Evolutionary conservation across 2,329 filamentous ascomycete species (phyloP).

Genomic region (Cercospora canescens): DNA sequence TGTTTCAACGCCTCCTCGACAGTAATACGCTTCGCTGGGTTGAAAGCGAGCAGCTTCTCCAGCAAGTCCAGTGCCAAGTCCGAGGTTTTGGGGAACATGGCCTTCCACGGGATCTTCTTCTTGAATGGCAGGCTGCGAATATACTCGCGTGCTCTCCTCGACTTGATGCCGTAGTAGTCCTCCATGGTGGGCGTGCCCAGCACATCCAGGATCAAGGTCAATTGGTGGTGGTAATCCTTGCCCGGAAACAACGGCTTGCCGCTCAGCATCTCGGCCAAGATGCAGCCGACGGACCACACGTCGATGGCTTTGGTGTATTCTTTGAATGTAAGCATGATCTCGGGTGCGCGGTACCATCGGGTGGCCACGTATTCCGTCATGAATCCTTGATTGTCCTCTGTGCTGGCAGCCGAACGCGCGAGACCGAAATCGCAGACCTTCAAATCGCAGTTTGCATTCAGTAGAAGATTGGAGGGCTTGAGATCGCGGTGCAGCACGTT

Average conservation of each 20-base stretch:
- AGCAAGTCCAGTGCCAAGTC: conserved; percentile 90
- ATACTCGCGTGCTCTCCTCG: conserved; percentile 92
- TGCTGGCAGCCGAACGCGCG: conserved; percentile 86
- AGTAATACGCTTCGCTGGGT: conserved; percentile 96
- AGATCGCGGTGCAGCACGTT: conserved; percentile 97
- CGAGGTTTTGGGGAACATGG: conserved; percentile 98
- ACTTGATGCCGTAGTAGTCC: conserved; percentile 99
- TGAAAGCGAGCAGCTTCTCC: conserved; percentile 95
- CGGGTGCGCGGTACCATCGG: conserved; percentile 96
- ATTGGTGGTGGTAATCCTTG: conserved; percentile 98
- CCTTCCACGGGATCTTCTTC: conserved; percentile 98
- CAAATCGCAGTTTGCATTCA: conserved; percentile 98
- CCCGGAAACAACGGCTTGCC: conserved; percentile 97
- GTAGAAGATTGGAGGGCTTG: conserved; percentile 93
- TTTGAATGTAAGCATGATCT: conserved; percentile 99
- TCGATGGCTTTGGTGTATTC: conserved; percentile 99
- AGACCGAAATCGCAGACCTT: conserved; percentile 99
- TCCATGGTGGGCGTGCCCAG: conserved; percentile 99
- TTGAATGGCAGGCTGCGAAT: conserved; percentile 98
- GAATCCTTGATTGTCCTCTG: conserved; percentile 99
- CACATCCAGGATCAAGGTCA: conserved; percentile 95
- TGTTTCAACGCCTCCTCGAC: conserved; percentile 97
- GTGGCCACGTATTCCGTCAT: conserved; percentile 99
- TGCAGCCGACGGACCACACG: conserved; percentile 98
- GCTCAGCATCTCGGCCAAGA: conserved; percentile 97